These are phyloP conservation scores for Penicillium verhagenii DNA, from an alignment of 495 filamentous ascomycete genomes.

Conservation along the genomic window DNA sequence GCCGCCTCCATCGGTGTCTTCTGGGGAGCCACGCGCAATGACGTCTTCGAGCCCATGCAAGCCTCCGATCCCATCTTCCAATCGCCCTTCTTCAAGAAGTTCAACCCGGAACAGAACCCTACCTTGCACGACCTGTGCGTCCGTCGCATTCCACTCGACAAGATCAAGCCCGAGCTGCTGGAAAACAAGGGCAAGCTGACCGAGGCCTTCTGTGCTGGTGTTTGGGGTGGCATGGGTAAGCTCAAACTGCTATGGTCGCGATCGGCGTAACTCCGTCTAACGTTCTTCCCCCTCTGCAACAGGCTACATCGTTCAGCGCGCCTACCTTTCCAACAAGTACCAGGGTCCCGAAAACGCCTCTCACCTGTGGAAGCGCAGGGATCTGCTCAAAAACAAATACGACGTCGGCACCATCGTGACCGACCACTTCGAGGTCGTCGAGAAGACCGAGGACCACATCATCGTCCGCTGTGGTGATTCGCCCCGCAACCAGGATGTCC, in stretches of 20 bases:
- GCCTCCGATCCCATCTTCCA: constrained; percentile 60
- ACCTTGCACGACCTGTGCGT: constrained; percentile 61
- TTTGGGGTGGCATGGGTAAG: constrained; percentile 66
- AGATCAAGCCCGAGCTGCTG: constrained; percentile 63
- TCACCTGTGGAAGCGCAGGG: constrained; percentile 61
- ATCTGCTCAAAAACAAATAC: constrained; percentile 55
- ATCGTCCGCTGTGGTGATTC: constrained; percentile 66
- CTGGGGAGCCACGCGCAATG: constrained; percentile 45
- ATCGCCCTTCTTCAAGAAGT: constrained; percentile 51
- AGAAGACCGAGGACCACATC: constrained; percentile 60
- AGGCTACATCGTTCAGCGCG: constrained; percentile 66
- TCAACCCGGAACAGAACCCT: constrained; percentile 63
- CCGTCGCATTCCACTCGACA: constrained; percentile 57
- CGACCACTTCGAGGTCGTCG: constrained; percentile 76
- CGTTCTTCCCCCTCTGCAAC: not conserved
- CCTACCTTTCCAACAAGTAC: constrained; percentile 61
- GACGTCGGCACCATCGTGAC: constrained; percentile 64
- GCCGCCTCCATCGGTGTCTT: constrained; percentile 44
- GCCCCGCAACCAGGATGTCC: constrained; percentile 54
- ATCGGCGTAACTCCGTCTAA: not conserved
- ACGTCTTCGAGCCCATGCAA: constrained; percentile 48
- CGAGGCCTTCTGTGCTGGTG: constrained; percentile 62
- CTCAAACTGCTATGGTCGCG: constrained; percentile 1
- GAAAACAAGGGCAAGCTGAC: constrained; percentile 59
- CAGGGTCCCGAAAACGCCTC: constrained; percentile 55